Evolutionary conservation across 2,329 filamentous ascomycete species (phyloP), one percentile per base, ranked within the genome.

Genomic region (Cordyceps tenuipes): DNA sequence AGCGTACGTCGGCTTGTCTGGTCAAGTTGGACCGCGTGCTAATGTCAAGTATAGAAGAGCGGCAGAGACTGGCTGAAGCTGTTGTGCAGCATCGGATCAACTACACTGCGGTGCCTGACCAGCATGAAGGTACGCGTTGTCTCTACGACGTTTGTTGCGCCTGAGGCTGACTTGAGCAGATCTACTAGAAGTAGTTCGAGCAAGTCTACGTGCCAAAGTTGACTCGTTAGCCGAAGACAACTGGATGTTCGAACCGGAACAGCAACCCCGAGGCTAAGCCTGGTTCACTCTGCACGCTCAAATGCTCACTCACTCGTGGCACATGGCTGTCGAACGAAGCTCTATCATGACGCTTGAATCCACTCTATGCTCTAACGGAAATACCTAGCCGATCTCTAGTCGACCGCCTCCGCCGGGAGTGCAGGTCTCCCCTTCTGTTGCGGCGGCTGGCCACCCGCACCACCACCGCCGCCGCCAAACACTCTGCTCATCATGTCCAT

Each of bases 401-500:
- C 84, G 66, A 87, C 67, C 13, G 83, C 83, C 66, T 86, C 83
- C 4, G 77, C 72, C 66, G 80, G 75, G 39, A 78, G 66, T 62
- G 74, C 68, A 62, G 75, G 75, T 61, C 74, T 76, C 62, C 72
- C 74, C 59, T 26, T 59, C 62, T 63, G 64, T 54, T 36, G 71
- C 61, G 68, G 71, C 62, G 69, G 65, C 52, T 69, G 66, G n/a
- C 66, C 69, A 39, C 69, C 79, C n/a, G 81, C 82, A 19, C 77
- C 79, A 55, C 79, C 79, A 29, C 80, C 82, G 7, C 85, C 87
- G 21, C 91, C 91, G 53, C 92, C 92, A 69, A 99, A 89, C 80
- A 99, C 84, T 63, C 86, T 92, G 52, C 91, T 92, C 89, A 99
- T 95, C 92, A 99, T 97, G 71, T 99, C 94, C 75, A 97, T 85